A percentile compares a stretch with the other conserved stretches of the same genome.
phyloP scores from a whole-genome alignment of 2,329 filamentous ascomycete genomes.

The Cladosporium sp. region DNA sequence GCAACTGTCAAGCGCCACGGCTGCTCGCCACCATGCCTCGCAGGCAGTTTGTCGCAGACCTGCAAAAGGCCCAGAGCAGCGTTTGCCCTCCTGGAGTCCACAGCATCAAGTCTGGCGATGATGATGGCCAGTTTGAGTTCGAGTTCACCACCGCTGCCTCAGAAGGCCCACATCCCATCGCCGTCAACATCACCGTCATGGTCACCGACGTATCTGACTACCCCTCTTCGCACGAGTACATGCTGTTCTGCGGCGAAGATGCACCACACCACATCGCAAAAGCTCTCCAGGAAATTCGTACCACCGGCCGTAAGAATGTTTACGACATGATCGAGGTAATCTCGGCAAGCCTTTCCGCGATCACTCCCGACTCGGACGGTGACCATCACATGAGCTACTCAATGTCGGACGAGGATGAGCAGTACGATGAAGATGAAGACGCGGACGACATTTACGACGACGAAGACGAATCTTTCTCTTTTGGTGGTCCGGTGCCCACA shows the following conservation, averaged over 20 bases:
- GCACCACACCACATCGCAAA: constrained; percentile 46
- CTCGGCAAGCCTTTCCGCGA: constrained; percentile 41
- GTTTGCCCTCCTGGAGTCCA: constrained; percentile 53
- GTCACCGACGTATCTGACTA: constrained; percentile 61
- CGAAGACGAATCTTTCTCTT: constrained; percentile 38
- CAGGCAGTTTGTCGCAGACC: constrained; percentile 65
- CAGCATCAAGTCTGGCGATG: constrained; percentile 62
- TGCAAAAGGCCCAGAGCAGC: constrained; percentile 44
- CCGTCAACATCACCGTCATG: constrained; percentile 43
- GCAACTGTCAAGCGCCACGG: background rate
- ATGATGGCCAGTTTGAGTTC: constrained; percentile 73
- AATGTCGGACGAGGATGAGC: constrained; percentile 36
- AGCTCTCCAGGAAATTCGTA: constrained; percentile 50
- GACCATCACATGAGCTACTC: constrained; percentile 48
- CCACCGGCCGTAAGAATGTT: constrained; percentile 50
- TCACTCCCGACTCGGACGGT: constrained; percentile 42
- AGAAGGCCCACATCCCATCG: constrained; percentile 20
- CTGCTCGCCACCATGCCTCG: constrained; percentile 59
- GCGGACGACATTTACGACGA: constrained; percentile 37
- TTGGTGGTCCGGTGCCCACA: constrained; percentile 16
- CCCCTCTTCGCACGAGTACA: constrained; percentile 58
- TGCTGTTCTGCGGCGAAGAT: constrained; percentile 57
- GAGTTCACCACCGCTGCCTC: background rate
- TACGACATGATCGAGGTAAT: constrained; percentile 53
- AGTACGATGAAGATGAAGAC: constrained; percentile 40